Percentiles rank a stretch among this genome's conserved stretches.
Conservation (phyloP, 306 rosid genomes). For the Quercus variabilis region DNA sequence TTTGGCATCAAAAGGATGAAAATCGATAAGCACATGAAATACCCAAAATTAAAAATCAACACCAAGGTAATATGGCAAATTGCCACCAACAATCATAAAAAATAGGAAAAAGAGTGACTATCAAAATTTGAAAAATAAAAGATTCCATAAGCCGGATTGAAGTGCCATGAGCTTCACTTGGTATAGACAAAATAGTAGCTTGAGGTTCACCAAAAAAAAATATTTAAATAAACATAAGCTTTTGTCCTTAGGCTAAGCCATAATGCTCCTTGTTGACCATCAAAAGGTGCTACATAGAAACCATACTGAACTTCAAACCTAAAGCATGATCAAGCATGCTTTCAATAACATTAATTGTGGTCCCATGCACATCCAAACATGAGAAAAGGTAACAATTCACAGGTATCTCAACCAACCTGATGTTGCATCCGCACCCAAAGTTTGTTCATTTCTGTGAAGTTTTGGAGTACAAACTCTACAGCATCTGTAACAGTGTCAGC, state of each 20-base stretch:
- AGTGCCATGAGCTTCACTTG: neutral
- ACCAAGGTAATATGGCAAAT: neutral
- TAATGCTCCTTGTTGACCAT: neutral
- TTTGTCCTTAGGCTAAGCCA: neutral
- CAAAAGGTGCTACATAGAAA: neutral
- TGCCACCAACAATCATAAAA: neutral
- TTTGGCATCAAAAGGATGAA: neutral
- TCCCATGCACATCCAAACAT: constrained; percentile 46
- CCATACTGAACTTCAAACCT: neutral
- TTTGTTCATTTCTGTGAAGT: constrained; percentile 65
- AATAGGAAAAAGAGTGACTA: neutral
- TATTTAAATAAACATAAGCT: neutral
- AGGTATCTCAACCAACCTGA: constrained; percentile 50
- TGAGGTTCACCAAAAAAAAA: neutral
- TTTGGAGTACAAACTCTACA: constrained; percentile 60
- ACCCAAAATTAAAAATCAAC: neutral
- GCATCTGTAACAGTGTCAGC: constrained; percentile 59
- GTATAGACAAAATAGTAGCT: no score
- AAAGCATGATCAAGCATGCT: neutral
- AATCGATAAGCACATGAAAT: neutral
- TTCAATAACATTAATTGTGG: neutral
- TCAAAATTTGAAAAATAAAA: neutral
- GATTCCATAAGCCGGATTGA: neutral
- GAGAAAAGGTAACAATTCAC: constrained; percentile 24
- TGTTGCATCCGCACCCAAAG: constrained; percentile 76